phyloP scores from a whole-genome alignment of 106 monocot species.

The Alisma plantagoaquatica region DNA sequence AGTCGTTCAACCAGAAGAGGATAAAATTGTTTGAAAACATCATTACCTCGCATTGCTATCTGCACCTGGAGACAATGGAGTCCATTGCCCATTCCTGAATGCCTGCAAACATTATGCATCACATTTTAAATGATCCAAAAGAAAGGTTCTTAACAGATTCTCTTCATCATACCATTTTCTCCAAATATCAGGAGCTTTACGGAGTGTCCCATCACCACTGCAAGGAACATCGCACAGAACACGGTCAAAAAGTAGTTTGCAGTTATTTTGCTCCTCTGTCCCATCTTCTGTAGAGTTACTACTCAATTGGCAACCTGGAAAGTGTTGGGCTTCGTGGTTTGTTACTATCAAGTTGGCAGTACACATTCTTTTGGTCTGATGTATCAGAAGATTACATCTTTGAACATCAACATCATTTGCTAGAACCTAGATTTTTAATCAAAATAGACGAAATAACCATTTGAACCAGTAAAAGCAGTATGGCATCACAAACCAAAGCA shows the following conservation, averaged over 20 bases:
- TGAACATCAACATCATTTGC: constrained; percentile 99
- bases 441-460: constrained; percentile 1
- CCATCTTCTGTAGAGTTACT: constrained; percentile 5
- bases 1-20: too few relatives aligned
- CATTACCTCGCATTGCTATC: constrained; percentile 95
- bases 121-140: too few relatives aligned
- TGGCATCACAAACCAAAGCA: too few relatives aligned
- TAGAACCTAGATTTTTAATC: constrained; percentile 60
- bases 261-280: constrained; percentile 13
- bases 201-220: constrained; percentile 93
- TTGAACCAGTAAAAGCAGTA: too few relatives aligned
- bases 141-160: background rate
- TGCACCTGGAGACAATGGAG: constrained; percentile 91
- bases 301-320: constrained; percentile 46
- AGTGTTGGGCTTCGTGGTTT: constrained; percentile 95
- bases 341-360: constrained; percentile 94
- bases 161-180: constrained; percentile 68
- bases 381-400: constrained; percentile 97
- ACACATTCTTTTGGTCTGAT: constrained; percentile 97
- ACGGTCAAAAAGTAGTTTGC: constrained; percentile 71
- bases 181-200: constrained; percentile 99
- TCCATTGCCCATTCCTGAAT: constrained; percentile 94
- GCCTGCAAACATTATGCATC: constrained; percentile 43
- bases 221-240: constrained; percentile 98
- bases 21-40: too few relatives aligned